Evolutionary conservation across 257 asterid species (phyloP), one percentile per base, ranked within the genome.

Genomic region (Primulina huaijiensis): DNA sequence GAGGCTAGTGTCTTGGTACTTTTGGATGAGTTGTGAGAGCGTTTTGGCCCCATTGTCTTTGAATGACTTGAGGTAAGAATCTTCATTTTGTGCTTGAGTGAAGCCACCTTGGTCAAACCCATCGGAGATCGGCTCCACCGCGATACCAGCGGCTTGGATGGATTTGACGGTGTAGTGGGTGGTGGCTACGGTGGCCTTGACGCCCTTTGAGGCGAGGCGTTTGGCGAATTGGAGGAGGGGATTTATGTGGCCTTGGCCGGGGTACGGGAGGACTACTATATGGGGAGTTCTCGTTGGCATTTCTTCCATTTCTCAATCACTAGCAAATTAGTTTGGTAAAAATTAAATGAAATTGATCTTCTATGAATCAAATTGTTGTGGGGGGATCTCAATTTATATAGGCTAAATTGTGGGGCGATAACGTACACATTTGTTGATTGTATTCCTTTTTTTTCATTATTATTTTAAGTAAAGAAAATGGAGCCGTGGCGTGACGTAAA

Each of bases 181-280:
- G 72, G 90, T 78, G 79, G 94, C 88, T 19, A 85, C 3, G 34
- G 96, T 87, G 73, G 94, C 81, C 16, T 71, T 75, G 43, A 87
- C 72, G 37, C 87, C 90, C 74, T 85, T 87, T 5, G 96, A 83
- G 62, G 69, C 81, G 21, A 89, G 78, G 50, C 92, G 90, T 58
- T 89, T 89, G 3, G 90, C 86, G 67, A 87, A 89, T 72, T 89
- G 96, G 64, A 87, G 89, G 53, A 89, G 87, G 12, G 96, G 96
- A 66, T 89, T 89, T 12, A 89, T 87, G 85, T 89, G 94, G 76
- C 94, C 96, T 77, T 87, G 96, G 82, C 85, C 72, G 1, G 96
- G 96, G 67, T 87, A 87, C 1, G 96, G 96, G 23, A 87, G 29
- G 0, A 85, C 81, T n/a, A 89, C 30, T 0, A 84, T 84, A 64